These are phyloP conservation scores for Alternaria ethzedia DNA, from an alignment of 2,329 filamentous ascomycete genomes.

Conservation along the genomic window DNA sequence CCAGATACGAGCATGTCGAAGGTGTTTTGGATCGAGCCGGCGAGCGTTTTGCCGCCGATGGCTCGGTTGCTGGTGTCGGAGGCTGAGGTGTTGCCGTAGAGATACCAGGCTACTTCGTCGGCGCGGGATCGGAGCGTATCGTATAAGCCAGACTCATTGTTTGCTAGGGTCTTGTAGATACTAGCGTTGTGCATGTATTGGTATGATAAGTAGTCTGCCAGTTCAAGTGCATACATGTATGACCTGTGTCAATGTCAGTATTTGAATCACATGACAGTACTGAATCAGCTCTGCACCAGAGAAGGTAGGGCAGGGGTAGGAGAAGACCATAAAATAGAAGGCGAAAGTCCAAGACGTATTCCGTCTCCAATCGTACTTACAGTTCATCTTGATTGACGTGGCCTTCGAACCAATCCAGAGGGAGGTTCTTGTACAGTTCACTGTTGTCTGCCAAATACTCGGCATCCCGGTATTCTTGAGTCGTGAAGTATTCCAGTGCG, in stretches of 20 bases:
- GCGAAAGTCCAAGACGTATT: neutral
- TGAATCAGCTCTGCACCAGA: neutral
- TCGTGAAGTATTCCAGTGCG: slow-evolving; percentile 51
- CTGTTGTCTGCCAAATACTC: slow-evolving; percentile 43
- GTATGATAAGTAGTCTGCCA: slow-evolving; percentile 65
- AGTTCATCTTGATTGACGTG: slow-evolving; percentile 44
- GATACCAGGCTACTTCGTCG: slow-evolving; percentile 55
- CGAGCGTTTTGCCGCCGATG: slow-evolving; percentile 41
- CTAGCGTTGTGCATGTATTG: slow-evolving; percentile 59
- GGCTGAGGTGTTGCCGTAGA: slow-evolving; percentile 52
- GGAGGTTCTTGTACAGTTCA: slow-evolving; percentile 56
- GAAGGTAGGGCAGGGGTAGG: neutral
- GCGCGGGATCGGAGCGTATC: slow-evolving; percentile 52
- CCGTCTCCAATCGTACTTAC: slow-evolving; percentile 19
- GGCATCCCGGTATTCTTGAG: slow-evolving; percentile 47
- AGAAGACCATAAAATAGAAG: neutral
- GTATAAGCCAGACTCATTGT: slow-evolving; percentile 36
- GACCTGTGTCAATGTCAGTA: slow-evolving; percentile 40
- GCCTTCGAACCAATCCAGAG: slow-evolving; percentile 52
- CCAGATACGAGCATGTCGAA: slow-evolving; percentile 28
- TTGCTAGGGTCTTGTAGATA: slow-evolving; percentile 43
- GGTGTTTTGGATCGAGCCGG: slow-evolving; percentile 31
- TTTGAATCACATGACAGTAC: neutral
- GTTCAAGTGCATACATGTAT: slow-evolving; percentile 60
- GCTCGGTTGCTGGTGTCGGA: slow-evolving; percentile 30